These are phyloP conservation scores for Pyrus betulifolia DNA, from an alignment of 306 rosid genomes.

Conservation along the genomic window DNA sequence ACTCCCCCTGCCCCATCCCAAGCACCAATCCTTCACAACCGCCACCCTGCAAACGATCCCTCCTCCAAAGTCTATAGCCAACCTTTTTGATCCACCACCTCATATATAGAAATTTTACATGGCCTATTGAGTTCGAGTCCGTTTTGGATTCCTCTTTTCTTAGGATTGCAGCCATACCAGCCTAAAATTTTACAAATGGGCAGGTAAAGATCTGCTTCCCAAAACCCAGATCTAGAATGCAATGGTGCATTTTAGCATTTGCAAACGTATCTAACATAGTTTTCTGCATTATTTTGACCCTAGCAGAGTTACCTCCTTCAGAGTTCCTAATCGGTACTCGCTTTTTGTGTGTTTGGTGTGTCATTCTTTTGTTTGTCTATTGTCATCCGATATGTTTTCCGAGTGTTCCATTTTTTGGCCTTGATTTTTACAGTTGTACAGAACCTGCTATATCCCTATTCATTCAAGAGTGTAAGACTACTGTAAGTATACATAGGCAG, in stretches of 20 bases:
- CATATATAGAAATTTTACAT: constrained; percentile 13
- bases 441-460: constrained; percentile 45
- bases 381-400: constrained; percentile 36
- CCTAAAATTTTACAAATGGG: constrained; percentile 69
- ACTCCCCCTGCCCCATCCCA: constrained; percentile 59
- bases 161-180: constrained; percentile 60
- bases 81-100: constrained; percentile 30
- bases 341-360: constrained; percentile 56
- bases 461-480: constrained; percentile 68
- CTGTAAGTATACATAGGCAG: constrained; percentile 75
- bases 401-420: constrained; percentile 67
- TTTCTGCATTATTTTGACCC: constrained; percentile 33
- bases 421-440: constrained; percentile 67
- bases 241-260: constrained; percentile 58
- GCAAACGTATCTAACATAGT: constrained; percentile 46
- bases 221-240: constrained; percentile 46
- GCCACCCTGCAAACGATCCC: constrained; percentile 94
- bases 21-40: constrained; percentile 56
- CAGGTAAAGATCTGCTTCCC: constrained; percentile 47
- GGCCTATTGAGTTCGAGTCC: constrained; percentile 26
- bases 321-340: constrained; percentile 24
- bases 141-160: constrained; percentile 25
- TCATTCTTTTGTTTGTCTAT: constrained; percentile 64
- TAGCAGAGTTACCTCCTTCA: constrained; percentile 9
- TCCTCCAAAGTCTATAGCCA: constrained; percentile 68